Conservation (phyloP, 2,329 filamentous ascomycete species). For the Diaporthe destruens region DNA sequence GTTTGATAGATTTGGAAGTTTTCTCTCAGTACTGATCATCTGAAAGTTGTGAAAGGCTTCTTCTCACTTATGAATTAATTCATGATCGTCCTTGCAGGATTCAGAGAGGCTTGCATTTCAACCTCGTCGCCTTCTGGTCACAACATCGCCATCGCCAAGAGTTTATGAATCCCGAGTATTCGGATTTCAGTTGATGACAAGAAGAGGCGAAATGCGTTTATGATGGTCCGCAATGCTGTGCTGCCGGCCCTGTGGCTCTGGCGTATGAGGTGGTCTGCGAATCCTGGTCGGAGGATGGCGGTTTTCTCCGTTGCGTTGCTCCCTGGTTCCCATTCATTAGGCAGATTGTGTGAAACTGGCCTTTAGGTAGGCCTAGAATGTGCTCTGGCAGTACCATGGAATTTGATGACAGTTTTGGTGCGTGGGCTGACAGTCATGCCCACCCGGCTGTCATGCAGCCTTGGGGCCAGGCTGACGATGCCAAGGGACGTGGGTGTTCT, state of each 20-base stretch:
- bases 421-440: slow-evolving; percentile 7
- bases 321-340: no score
- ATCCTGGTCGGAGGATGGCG: background rate
- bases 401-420: background rate
- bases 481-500: background rate
- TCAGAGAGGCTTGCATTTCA: no score
- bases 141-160: slow-evolving; percentile 20
- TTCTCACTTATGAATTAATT: slow-evolving; percentile 19
- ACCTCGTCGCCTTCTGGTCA: background rate
- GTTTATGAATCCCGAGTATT: background rate
- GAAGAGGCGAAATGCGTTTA: background rate
- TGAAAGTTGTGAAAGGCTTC: background rate
- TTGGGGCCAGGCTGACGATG: slow-evolving; percentile 2
- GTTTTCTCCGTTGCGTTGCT: background rate
- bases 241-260: no score
- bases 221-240: background rate
- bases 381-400: no score
- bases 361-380: no score
- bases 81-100: background rate
- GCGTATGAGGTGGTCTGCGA: background rate
- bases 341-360: no score
- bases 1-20: background rate
- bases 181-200: background rate
- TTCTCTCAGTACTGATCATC: background rate
- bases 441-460: background rate